Base-by-base conservation (phyloP, 139 green algal species). In the Chlamydomonas sphaeroides region DNA sequence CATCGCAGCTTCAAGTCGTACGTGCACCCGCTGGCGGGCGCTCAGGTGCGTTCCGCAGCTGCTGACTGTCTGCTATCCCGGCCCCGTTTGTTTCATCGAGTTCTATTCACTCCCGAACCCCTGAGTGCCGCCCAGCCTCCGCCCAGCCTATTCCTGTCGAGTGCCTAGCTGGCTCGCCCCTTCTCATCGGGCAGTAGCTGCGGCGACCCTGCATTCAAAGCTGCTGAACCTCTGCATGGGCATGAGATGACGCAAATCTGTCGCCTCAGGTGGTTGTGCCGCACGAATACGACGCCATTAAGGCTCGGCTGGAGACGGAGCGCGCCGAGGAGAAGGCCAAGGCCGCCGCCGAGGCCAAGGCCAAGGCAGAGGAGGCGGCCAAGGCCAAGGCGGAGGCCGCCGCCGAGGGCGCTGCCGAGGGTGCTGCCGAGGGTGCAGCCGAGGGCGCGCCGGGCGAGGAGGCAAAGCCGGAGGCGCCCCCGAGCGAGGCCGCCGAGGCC, bases 261-360 rank as follows among this genome's bases (percentile, higher is more conserved):
- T n/a, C n/a, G n/a, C n/a, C n/a, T n/a, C n/a, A n/a, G 51, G 41
- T 93, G 25, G 73, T 92, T 66, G 5, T 78, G n/a, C 36, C 68
- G 5, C 85, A 90, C 32, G 69, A 89, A 21, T 42, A 61, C 51
- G 85, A 85, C 57, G 73, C 53, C 38, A 51, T 93, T 26, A 66
- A 75, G 11, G 28, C 23, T 14, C 45, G 42, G 0, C 71, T 88
- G 4, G 78, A 84, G 62, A 42, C 32, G 20, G 78, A 88, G 70
- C 42, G 74, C 30, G 76, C 68, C n/a, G 70, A 17, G 32, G 53
- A 69, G 53, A 48, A 57, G 26, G 78, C 85, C 30, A 80, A 70
- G 49, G 79, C 78, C 35, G 65, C 39, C 21, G 65, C 80, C 59
- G 51, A 53, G 21, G 57, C 41, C 32, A 3, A 51, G 28, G 80